Evolutionary conservation across 345 rosid genomes (phyloP), one percentile per base, ranked within the genome.

Genomic region (Isatis tinctoria): DNA sequence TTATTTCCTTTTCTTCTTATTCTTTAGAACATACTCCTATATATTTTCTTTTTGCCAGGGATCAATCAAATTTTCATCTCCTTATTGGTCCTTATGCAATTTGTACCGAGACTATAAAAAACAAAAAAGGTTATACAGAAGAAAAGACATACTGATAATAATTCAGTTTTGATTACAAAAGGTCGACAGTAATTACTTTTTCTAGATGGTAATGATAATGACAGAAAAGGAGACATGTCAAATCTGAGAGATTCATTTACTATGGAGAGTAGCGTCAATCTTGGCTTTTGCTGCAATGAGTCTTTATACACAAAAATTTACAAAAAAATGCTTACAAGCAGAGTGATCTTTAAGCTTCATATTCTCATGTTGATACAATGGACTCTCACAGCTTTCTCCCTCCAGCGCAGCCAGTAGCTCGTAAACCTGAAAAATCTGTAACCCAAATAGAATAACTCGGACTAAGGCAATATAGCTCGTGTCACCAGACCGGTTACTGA

Each of bases 181-280:
- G 44, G 12, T 36, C 7, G 44, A 67, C 53, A 59, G 24, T 67
- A 74, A 67, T 74, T 28, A 65, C 73, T 59, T 59, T 59, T 67
- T 5, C 27, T 6, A 27, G 24, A 62, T 60, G n/a, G n/a, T n/a
- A n/a, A n/a, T n/a, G n/a, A n/a, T n/a, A n/a, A n/a, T n/a, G 61
- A 51, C 10, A 72, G 56, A 33, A 60, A 57, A 43, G 14, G 10
- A 44, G 39, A 56, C 6, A 35, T 68, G 48, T 68, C 69, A 68
- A 60, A 60, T 75, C 79, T 60, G 32, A 40, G 30, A 51, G 74
- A 51, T 60, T 68, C 57, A 74, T 66, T 37, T 66, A 58, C 43
- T 58, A 52, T 17, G 65, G 51, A 65, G 66, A 65, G 33, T 65
- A 65, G 72, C 60, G 43, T 36, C 32, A 24, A 17, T 45, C 47